phyloP scores from a whole-genome alignment of 345 rosid genomes.

The Physaria fendleri region DNA sequence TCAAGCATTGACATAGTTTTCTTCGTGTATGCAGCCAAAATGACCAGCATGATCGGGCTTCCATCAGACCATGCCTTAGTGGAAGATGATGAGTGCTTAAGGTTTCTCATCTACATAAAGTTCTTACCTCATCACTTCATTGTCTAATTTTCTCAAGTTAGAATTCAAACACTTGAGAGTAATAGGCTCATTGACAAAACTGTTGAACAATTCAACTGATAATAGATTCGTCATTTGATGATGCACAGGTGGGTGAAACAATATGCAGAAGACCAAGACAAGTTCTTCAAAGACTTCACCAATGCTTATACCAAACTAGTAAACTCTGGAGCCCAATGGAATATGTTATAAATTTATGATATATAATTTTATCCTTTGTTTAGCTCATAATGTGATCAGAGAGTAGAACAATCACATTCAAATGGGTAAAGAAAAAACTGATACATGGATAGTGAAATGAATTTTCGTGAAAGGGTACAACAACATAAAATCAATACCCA shows the following conservation, averaged over 20 bases:
- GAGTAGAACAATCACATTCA: no score
- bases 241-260: slow-evolving; percentile 61
- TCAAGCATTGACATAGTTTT: neutral
- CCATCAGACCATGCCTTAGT: slow-evolving; percentile 85
- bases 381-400: neutral
- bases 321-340: slow-evolving; percentile 76
- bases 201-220: slow-evolving; percentile 3
- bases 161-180: neutral
- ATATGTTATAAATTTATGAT: slow-evolving; percentile 39
- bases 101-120: slow-evolving; percentile 35
- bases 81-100: slow-evolving; percentile 75
- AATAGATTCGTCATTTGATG: neutral
- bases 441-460: no score
- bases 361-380: neutral
- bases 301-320: slow-evolving; percentile 67
- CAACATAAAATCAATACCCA: no score
- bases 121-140: neutral
- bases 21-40: slow-evolving; percentile 41
- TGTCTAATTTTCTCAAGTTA: neutral
- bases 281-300: slow-evolving; percentile 75
- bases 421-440: no score
- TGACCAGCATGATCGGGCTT: slow-evolving; percentile 84
- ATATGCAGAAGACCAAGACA: slow-evolving; percentile 58
- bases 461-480: no score
- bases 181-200: neutral